Evolutionary conservation across 2,329 filamentous ascomycete species (phyloP).

Genomic region (Colletotrichum brevisporum): DNA sequence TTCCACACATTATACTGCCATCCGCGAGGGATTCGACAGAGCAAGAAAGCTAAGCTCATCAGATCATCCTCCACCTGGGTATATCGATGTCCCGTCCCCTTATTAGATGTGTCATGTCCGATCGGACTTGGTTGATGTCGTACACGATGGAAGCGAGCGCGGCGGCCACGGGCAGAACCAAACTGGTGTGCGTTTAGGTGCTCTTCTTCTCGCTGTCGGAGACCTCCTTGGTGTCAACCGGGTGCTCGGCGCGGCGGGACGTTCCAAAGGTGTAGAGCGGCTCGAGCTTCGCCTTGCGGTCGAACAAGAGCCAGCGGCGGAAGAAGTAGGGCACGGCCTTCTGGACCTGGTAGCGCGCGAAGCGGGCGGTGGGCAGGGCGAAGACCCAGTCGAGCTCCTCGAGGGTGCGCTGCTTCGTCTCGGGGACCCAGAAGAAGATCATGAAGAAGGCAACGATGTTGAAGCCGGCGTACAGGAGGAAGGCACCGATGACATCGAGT

Average conservation of each 20-base stretch:
- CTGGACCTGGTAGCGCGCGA: slow-evolving; percentile 51
- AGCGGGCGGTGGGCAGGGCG: slow-evolving; percentile 49
- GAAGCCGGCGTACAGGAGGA: slow-evolving; percentile 68
- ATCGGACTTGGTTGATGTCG: too few relatives aligned
- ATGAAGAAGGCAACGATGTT: slow-evolving; percentile 68
- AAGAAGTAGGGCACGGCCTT: slow-evolving; percentile 52
- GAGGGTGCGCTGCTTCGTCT: slow-evolving; percentile 70
- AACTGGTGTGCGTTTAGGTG: background rate
- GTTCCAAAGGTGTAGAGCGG: slow-evolving; percentile 59
- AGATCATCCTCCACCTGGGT: slow-evolving; percentile 31
- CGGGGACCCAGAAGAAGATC: slow-evolving; percentile 70
- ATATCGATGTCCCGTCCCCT: slow-evolving; percentile 9
- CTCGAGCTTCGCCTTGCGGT: slow-evolving; percentile 52
- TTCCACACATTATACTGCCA: background rate
- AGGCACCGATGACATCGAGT: slow-evolving; percentile 57
- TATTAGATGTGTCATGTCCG: background rate
- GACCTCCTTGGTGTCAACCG: slow-evolving; percentile 7
- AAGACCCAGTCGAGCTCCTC: slow-evolving; percentile 62
- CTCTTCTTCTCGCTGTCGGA: slow-evolving; percentile 39
- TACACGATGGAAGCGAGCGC: too few relatives aligned
- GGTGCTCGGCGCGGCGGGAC: slow-evolving; percentile 19
- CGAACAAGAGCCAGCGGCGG: slow-evolving; percentile 48
- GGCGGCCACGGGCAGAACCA: background rate
- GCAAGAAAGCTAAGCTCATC: slow-evolving; percentile 21
- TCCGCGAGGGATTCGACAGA: background rate